phyloP scores from a whole-genome alignment of 805 yeast genomes.

The Barnettozyma pratensis region DNA sequence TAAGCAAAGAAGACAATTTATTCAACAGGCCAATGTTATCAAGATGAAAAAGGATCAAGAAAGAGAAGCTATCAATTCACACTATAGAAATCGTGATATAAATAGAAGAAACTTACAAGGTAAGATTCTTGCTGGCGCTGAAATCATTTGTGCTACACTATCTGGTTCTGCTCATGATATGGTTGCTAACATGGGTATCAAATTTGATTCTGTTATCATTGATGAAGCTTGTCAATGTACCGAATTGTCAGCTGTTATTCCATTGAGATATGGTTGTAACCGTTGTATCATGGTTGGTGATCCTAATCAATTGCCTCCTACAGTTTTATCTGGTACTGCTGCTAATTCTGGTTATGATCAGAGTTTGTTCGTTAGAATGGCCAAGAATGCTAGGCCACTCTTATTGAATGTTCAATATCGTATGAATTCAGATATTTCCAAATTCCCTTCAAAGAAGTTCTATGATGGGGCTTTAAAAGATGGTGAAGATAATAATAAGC shows the following conservation, averaged over 20 bases:
- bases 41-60: conserved; percentile 74
- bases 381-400: conserved; percentile 53
- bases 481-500: conserved; percentile 65
- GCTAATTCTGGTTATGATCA: conserved; percentile 78
- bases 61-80: conserved; percentile 66
- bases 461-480: conserved; percentile 68
- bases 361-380: conserved; percentile 92
- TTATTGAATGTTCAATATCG: conserved; percentile 90
- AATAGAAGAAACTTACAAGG: conserved; percentile 73
- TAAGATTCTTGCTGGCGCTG: conserved; percentile 64
- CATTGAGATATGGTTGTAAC: conserved; percentile 84
- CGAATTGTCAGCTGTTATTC: conserved; percentile 86
- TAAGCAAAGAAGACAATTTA: conserved; percentile 47
- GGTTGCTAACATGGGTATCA: conserved; percentile 64
- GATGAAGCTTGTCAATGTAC: conserved; percentile 99
- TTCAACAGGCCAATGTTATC: conserved; percentile 56
- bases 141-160: conserved; percentile 84
- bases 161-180: conserved; percentile 94
- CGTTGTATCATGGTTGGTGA: conserved; percentile 97
- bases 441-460: conserved; percentile 81
- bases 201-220: conserved; percentile 84
- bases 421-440: conserved; percentile 92
- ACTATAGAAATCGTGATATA: conserved; percentile 69
- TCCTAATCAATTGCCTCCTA: conserved; percentile 96
- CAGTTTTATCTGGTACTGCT: conserved; percentile 88